These are phyloP conservation scores for Megacollybia marginata DNA, from an alignment of 768 basidiomycete genomes.

Conservation along the genomic window DNA sequence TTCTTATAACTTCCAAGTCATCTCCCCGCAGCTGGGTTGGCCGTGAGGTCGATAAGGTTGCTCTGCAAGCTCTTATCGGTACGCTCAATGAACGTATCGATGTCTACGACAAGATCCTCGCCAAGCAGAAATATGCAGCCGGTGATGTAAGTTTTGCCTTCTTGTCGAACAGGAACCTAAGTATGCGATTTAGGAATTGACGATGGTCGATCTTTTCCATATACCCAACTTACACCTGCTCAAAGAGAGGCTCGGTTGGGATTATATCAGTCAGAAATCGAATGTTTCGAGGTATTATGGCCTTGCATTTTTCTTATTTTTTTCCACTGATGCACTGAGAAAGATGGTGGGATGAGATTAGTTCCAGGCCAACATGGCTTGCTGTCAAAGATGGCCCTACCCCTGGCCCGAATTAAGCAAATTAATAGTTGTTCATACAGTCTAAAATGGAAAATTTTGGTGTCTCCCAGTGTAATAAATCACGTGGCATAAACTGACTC, in stretches of 20 bases:
- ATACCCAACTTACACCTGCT: slow-evolving; percentile 27
- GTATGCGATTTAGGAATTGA: slow-evolving; percentile 21
- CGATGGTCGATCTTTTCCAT: slow-evolving; percentile 47
- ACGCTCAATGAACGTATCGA: slow-evolving; percentile 24
- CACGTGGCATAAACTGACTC: too few relatives aligned
- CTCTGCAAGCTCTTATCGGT: slow-evolving; percentile 21
- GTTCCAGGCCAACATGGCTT: slow-evolving; percentile 38
- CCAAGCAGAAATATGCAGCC: slow-evolving; percentile 46
- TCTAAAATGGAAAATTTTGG: not conserved
- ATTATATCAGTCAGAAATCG: slow-evolving; percentile 19
- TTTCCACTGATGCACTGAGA: not conserved
- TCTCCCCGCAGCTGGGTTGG: slow-evolving; percentile 13
- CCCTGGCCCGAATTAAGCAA: slow-evolving; percentile 3
- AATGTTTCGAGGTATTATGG: slow-evolving; percentile 32
- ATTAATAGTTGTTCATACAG: not conserved
- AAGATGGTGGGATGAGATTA: slow-evolving; percentile 48
- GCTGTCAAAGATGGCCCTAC: slow-evolving; percentile 30
- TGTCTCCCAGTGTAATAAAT: not conserved
- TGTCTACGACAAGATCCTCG: slow-evolving; percentile 45
- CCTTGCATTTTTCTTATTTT: not conserved
- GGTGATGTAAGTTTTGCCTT: slow-evolving; percentile 37
- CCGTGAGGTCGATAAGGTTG: slow-evolving; percentile 18
- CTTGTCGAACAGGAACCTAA: not conserved
- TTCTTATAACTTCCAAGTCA: too few relatives aligned
- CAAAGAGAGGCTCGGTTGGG: slow-evolving; percentile 7